A percentile compares a stretch with the other conserved stretches of the same genome.
Evolutionary conservation across 2,329 filamentous ascomycete species (phyloP).

Genomic region (Aspergillus thermomutatus): DNA sequence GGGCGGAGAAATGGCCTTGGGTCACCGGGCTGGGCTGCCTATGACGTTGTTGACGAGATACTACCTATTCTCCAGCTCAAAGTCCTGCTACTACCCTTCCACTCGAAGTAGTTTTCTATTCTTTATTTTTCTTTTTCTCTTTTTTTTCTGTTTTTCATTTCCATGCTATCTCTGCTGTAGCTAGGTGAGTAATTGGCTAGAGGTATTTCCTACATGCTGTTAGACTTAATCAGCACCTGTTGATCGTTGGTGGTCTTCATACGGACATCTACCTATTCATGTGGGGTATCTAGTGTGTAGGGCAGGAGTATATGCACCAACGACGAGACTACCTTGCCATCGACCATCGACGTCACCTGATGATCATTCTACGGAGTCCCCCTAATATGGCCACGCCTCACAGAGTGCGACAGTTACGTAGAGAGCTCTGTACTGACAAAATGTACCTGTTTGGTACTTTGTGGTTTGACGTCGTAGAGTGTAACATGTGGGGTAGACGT

Average conservation of each 20-base stretch:
- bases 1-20: background rate
- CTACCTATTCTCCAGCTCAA: background rate
- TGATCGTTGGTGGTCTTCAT: no score
- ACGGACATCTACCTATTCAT: background rate
- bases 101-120: no score
- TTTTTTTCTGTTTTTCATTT: background rate
- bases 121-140: no score
- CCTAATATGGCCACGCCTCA: background rate
- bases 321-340: background rate
- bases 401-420: no score
- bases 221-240: background rate
- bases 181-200: background rate
- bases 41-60: constrained; percentile 12
- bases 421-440: no score
- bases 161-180: background rate
- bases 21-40: constrained; percentile 6
- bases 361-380: constrained; percentile 14
- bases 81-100: background rate
- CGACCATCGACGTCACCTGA: constrained; percentile 27
- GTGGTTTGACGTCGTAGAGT: background rate
- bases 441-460: background rate
- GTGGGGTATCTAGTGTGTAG: no score
- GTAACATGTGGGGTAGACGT: constrained; percentile 18
- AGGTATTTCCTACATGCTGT: background rate
- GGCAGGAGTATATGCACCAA: background rate